A percentile compares a stretch with the other conserved stretches of the same genome.
phyloP scores from a whole-genome alignment of 1,139 yeast genomes.

The Lodderomyces pseudojiufengensis region DNA sequence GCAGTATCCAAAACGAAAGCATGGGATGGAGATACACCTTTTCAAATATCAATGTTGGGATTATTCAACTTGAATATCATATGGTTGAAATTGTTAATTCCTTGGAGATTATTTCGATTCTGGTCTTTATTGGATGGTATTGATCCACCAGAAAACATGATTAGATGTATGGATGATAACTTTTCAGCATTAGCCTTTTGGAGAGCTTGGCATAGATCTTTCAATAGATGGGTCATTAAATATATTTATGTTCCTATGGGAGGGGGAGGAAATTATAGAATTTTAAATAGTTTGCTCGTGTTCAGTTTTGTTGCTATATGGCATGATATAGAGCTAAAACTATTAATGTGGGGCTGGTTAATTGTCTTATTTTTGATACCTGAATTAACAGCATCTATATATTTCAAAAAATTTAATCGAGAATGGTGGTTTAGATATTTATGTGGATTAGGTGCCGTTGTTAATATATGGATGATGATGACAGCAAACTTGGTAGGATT shows the following conservation, averaged over 20 bases:
- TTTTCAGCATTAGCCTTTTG: slow-evolving; percentile 91
- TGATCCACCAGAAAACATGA: slow-evolving; percentile 98
- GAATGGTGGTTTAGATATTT: slow-evolving; percentile 73
- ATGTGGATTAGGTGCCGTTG: slow-evolving; percentile 84
- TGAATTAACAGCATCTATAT: slow-evolving; percentile 64
- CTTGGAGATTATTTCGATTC: slow-evolving; percentile 92
- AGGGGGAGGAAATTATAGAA: slow-evolving; percentile 71
- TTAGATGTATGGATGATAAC: slow-evolving; percentile 92
- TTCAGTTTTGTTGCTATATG: slow-evolving; percentile 96
- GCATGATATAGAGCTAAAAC: slow-evolving; percentile 91
- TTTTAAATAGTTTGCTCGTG: slow-evolving; percentile 77
- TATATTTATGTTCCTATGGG: slow-evolving; percentile 79
- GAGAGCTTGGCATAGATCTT: slow-evolving; percentile 99
- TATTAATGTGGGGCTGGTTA: slow-evolving; percentile 95
- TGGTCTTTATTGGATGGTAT: slow-evolving; percentile 91
- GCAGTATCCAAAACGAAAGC: slow-evolving; percentile 88
- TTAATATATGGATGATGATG: slow-evolving; percentile 98
- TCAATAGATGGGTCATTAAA: slow-evolving; percentile 82
- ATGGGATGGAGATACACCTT: slow-evolving; percentile 87
- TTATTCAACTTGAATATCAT: slow-evolving; percentile 83
- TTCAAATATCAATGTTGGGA: slow-evolving; percentile 93
- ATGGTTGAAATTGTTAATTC: slow-evolving; percentile 88
- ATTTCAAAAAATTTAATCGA: slow-evolving; percentile 38
- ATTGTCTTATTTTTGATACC: slow-evolving; percentile 87
- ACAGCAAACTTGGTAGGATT: slow-evolving; percentile 92